phyloP scores from a whole-genome alignment of 257 asterid genomes.

The Capsicum rhomboideum region DNA sequence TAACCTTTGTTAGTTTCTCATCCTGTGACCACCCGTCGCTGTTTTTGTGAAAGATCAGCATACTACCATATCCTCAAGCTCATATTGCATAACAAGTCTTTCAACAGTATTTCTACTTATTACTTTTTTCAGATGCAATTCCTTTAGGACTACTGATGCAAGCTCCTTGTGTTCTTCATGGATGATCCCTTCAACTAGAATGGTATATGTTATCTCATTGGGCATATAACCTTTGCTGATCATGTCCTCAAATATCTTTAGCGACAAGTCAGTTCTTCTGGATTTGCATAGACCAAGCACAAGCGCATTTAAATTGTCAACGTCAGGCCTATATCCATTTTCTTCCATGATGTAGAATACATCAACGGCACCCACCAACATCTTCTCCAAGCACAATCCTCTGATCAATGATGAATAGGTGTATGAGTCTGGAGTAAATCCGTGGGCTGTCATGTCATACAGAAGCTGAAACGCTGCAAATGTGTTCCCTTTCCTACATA shows the following conservation, averaged over 20 bases:
- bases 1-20: background rate
- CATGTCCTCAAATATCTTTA: constrained; percentile 53
- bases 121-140: constrained; percentile 50
- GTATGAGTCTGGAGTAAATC: constrained; percentile 65
- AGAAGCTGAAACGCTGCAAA: constrained; percentile 60
- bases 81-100: constrained; percentile 66
- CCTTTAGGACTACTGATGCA: constrained; percentile 48
- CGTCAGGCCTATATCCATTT: constrained; percentile 43
- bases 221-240: constrained; percentile 58
- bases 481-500: constrained; percentile 74
- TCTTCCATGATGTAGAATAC: constrained; percentile 55
- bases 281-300: constrained; percentile 82
- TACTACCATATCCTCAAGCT: constrained; percentile 31
- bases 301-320: constrained; percentile 60
- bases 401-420: constrained; percentile 74
- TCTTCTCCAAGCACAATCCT: constrained; percentile 72
- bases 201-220: constrained; percentile 67
- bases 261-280: constrained; percentile 54
- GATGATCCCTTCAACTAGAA: constrained; percentile 66
- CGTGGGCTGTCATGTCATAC: constrained; percentile 44
- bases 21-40: background rate
- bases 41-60: background rate
- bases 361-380: constrained; percentile 61
- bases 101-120: constrained; percentile 46
- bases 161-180: constrained; percentile 55